phyloP scores from a whole-genome alignment of 1,284 basidiomycete genomes.

The Ustilago trichophora region DNA sequence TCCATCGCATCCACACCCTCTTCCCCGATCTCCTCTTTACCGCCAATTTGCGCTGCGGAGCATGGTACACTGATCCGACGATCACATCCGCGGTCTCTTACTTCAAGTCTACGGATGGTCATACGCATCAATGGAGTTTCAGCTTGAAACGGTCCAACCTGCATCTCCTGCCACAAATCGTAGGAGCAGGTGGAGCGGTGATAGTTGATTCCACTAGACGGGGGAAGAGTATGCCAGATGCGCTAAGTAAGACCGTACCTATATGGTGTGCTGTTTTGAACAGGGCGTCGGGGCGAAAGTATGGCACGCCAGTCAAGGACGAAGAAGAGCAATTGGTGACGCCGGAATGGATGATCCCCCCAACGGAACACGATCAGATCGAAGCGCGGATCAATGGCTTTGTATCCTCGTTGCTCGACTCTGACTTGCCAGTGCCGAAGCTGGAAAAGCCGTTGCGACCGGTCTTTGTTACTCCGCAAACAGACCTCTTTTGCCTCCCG shows the following conservation, averaged over 20 bases:
- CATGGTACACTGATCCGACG: constrained; percentile 86
- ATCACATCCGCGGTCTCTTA: constrained; percentile 73
- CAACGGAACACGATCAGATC: constrained; percentile 73
- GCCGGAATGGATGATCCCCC: constrained; percentile 54
- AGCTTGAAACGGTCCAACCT: constrained; percentile 76
- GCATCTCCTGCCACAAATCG: constrained; percentile 76
- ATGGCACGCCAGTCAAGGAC: constrained; percentile 60
- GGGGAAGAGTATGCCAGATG: constrained; percentile 94
- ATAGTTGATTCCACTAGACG: constrained; percentile 91
- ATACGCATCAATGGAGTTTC: constrained; percentile 72
- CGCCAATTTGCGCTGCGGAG: constrained; percentile 92
- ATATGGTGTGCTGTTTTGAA: constrained; percentile 96
- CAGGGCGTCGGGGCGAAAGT: constrained; percentile 69
- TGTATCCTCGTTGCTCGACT: constrained; percentile 73
- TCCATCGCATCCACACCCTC: constrained; percentile 12
- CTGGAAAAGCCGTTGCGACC: constrained; percentile 73
- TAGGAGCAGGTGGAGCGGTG: constrained; percentile 78
- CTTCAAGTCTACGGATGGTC: constrained; percentile 98
- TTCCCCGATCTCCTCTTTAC: constrained; percentile 17
- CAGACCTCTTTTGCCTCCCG: neutral
- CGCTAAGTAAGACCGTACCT: constrained; percentile 90
- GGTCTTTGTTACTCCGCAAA: constrained; percentile 71
- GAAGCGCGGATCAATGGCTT: constrained; percentile 73
- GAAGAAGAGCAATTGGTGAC: constrained; percentile 57
- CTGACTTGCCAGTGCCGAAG: constrained; percentile 59